These are phyloP conservation scores for Penicillium riverlandense DNA, from an alignment of 495 filamentous ascomycete genomes.

Conservation along the genomic window DNA sequence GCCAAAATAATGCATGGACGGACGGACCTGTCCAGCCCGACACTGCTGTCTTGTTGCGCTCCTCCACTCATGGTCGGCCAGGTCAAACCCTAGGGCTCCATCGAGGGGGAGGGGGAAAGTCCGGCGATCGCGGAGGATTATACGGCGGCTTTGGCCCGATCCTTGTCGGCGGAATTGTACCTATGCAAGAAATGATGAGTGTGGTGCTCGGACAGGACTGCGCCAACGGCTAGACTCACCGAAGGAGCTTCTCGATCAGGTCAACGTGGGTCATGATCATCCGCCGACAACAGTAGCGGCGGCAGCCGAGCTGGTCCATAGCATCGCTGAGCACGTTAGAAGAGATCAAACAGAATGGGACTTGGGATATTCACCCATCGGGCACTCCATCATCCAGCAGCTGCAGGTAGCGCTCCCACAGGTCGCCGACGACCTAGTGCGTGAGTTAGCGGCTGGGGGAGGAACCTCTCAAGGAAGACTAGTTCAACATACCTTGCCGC, in stretches of 20 bases:
- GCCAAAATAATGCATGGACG: no score
- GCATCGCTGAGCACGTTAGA: constrained; percentile 56
- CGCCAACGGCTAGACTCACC: constrained; percentile 46
- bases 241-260: constrained; percentile 93
- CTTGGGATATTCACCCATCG: constrained; percentile 56
- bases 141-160: constrained; percentile 25
- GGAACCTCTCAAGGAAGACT: not conserved
- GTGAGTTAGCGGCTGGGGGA: constrained; percentile 7
- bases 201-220: not conserved
- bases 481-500: constrained; percentile 72
- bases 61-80: no score
- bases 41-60: no score
- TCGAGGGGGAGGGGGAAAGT: not conserved
- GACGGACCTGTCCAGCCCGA: no score
- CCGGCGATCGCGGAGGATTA: constrained; percentile 5
- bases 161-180: constrained; percentile 30
- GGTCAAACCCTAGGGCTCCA: no score
- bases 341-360: not conserved
- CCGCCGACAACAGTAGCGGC: constrained; percentile 93
- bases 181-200: constrained; percentile 8
- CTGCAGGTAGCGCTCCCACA: constrained; percentile 89
- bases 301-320: constrained; percentile 87
- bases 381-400: constrained; percentile 68
- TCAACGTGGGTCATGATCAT: constrained; percentile 99
- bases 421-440: constrained; percentile 81